A percentile compares a stretch with the other conserved stretches of the same genome.
Conservation (phyloP, 2,329 filamentous ascomycete species). For the Diaporthe citri region DNA sequence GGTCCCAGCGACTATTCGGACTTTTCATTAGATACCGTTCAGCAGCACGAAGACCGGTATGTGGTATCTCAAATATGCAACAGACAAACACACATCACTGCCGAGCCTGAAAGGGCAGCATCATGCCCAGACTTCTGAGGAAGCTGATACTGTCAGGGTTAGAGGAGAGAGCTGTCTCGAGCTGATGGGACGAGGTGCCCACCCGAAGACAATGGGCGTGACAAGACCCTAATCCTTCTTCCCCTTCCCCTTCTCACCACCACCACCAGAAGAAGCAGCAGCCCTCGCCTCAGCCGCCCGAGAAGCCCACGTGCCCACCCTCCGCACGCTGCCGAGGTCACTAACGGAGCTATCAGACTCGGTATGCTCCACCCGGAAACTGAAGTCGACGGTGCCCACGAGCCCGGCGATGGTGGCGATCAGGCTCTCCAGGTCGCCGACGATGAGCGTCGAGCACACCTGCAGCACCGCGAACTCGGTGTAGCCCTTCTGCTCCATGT, state of each 20-base stretch:
- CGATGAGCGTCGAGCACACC: constrained; percentile 76
- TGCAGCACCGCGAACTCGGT: constrained; percentile 82
- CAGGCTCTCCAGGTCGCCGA: constrained; percentile 75
- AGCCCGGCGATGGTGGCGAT: constrained; percentile 73
- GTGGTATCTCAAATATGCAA: not conserved
- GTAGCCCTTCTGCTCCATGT: constrained; percentile 79
- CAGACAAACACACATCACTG: not conserved
- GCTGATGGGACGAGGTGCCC: not conserved
- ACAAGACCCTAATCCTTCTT: constrained; percentile 34
- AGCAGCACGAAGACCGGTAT: not conserved
- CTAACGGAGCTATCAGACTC: constrained; percentile 32
- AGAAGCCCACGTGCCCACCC: constrained; percentile 36
- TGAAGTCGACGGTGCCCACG: constrained; percentile 82
- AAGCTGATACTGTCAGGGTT: not conserved
- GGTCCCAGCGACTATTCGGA: no score
- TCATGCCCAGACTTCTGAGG: not conserved
- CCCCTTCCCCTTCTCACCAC: constrained; percentile 10
- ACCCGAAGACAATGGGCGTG: no score
- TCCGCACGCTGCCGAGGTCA: constrained; percentile 29
- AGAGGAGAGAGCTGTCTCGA: not conserved
- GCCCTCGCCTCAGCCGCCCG: constrained; percentile 27
- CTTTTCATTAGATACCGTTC: not conserved
- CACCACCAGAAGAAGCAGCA: not conserved
- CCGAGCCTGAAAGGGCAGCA: not conserved
- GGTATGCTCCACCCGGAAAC: constrained; percentile 64